Evolutionary conservation across 2,329 filamentous ascomycete species (phyloP).

Genomic region (Pseudopithomyces chartarum): DNA sequence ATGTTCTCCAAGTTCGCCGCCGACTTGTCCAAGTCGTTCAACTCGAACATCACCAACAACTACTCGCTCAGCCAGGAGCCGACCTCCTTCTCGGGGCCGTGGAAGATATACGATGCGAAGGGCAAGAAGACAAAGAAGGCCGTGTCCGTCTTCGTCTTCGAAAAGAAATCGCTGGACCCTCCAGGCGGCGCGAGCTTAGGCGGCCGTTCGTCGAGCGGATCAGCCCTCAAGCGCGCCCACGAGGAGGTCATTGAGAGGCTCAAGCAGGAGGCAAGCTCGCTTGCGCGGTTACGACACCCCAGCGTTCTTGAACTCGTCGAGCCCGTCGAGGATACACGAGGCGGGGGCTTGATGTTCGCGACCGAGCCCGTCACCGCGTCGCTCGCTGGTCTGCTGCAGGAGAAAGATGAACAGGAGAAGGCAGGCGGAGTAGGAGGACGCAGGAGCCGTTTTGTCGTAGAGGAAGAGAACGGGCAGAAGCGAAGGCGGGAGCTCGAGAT

Average conservation of each 20-base stretch:
- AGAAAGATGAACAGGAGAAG: constrained; percentile 87
- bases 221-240: constrained; percentile 76
- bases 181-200: constrained; percentile 64
- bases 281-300: constrained; percentile 87
- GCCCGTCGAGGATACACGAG: constrained; percentile 91
- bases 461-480: constrained; percentile 75
- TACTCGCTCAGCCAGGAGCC: constrained; percentile 80
- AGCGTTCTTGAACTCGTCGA: constrained; percentile 91
- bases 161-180: constrained; percentile 81
- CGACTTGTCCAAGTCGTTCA: constrained; percentile 82
- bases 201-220: constrained; percentile 61
- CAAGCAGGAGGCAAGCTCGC: constrained; percentile 87
- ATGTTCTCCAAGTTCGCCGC: constrained; percentile 80
- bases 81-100: constrained; percentile 83
- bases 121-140: constrained; percentile 91
- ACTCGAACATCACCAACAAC: constrained; percentile 89
- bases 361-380: constrained; percentile 91
- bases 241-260: constrained; percentile 91
- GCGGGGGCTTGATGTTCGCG: constrained; percentile 91
- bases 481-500: constrained; percentile 82
- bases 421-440: constrained; percentile 70
- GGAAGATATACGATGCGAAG: constrained; percentile 98
- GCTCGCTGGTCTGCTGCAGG: constrained; percentile 77
- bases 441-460: constrained; percentile 78
- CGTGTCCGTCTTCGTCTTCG: constrained; percentile 93